Percentiles rank a stretch among this genome's conserved stretches.
These are phyloP conservation scores for Neopestalotiopsis clavispora DNA, from an alignment of 2,329 filamentous ascomycete genomes.

Conservation along the genomic window DNA sequence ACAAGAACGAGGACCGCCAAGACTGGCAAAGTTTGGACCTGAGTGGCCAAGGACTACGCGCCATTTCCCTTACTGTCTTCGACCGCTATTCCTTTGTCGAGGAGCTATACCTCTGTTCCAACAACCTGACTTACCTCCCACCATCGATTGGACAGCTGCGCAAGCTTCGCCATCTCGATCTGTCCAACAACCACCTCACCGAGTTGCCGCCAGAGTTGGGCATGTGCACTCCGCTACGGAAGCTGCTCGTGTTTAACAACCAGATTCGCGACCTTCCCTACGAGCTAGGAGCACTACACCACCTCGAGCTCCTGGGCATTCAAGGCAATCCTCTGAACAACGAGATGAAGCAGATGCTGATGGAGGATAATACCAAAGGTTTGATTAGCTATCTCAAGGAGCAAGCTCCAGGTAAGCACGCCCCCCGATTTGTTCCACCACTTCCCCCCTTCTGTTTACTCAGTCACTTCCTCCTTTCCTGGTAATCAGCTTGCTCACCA, in stretches of 20 bases:
- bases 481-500: not conserved
- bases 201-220: constrained; percentile 89
- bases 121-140: constrained; percentile 84
- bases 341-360: constrained; percentile 78
- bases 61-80: constrained; percentile 81
- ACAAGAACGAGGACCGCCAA: constrained; percentile 71
- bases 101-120: constrained; percentile 92
- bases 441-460: not conserved
- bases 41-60: constrained; percentile 91
- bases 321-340: constrained; percentile 87
- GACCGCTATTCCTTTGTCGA: constrained; percentile 81
- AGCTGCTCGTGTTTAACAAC: constrained; percentile 89
- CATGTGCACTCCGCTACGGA: constrained; percentile 93
- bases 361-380: constrained; percentile 85
- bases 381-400: constrained; percentile 85
- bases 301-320: constrained; percentile 86
- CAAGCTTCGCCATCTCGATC: constrained; percentile 80
- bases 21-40: constrained; percentile 95
- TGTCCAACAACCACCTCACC: constrained; percentile 84
- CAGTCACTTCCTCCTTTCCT: not conserved
- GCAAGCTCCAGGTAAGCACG: constrained; percentile 73
- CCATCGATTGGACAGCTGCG: constrained; percentile 81
- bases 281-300: constrained; percentile 87
- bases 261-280: constrained; percentile 80
- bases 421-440: not conserved